Evolutionary conservation across 2,329 filamentous ascomycete genomes (phyloP), one percentile per base, ranked within the genome.

Genomic region (Ramichloridium luteum): DNA sequence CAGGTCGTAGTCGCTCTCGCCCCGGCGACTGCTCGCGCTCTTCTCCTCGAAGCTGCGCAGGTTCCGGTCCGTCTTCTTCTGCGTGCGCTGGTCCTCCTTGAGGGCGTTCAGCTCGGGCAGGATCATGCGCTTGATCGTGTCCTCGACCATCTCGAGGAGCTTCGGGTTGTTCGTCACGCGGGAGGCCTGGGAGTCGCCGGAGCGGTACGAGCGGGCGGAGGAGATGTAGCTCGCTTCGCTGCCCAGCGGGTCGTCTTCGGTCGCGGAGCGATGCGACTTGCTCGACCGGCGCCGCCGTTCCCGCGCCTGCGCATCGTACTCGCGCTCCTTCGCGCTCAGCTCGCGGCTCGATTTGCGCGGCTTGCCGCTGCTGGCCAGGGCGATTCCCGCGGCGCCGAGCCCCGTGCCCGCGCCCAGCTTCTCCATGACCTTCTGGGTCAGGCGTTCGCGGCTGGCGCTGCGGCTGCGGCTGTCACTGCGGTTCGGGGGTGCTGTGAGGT

Each of bases 151-250:
- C 49, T 90, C 82, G 2, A 94, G 68, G 2, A 94, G 62, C 51
- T 84, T 90, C 0, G 86, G 86, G 49, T 94, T 93, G 59, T 92
- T 93, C 54, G 92, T 82, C 58, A 92, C 81, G 0, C 82, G 88
- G 3, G 83, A 82, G 1, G 58, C 57, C 37, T 69, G 70, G 12
- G 69, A 72, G 18, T 63, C 65, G 20, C 67, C 68, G 16, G 72
- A 75, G 22, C 64, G 64, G 41, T 70, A 68, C 6, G 75, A 79
- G 38, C 69, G 65, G 32, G 66, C 64, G 26, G 70, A 76, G 35
- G 69, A 77, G 25, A 75, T 55, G 25, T 76, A 50, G 46, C 74
- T 79, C 14, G 74, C 77, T 41, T 77, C 75, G 3, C 65, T 68
- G 31, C 63, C 70, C 40, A 65, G 63, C 25, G 57, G 45, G 15